Conservation (phyloP, 176 grass and related monocot genomes). For the sorghum (Sorghum bicolor) region DNA sequence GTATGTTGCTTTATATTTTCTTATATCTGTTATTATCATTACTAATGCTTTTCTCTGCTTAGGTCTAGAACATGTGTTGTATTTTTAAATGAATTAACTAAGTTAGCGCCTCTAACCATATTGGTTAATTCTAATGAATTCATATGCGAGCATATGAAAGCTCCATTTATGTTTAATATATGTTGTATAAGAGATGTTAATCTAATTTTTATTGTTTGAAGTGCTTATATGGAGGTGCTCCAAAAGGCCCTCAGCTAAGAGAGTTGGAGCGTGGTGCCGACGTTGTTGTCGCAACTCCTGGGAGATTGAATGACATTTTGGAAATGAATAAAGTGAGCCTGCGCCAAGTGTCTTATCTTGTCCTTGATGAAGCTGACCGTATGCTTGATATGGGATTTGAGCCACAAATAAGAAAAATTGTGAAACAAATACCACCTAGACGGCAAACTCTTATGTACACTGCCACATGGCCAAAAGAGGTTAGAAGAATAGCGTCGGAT, state of each 20-base stretch:
- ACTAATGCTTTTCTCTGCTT: background rate
- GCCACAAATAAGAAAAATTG: constrained; percentile 94
- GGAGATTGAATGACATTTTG: constrained; percentile 88
- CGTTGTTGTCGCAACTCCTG: constrained; percentile 87
- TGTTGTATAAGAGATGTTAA: background rate
- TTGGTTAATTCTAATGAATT: background rate
- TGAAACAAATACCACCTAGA: constrained; percentile 53
- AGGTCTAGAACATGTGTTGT: background rate
- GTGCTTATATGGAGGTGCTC: constrained; percentile 90
- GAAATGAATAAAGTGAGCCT: constrained; percentile 74
- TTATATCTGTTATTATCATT: constrained; percentile 9
- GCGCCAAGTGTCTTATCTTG: constrained; percentile 71
- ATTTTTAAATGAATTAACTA: constrained; percentile 4
- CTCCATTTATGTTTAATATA: background rate
- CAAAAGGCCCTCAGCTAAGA: constrained; percentile 82
- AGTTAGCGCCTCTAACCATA: background rate
- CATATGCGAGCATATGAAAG: background rate
- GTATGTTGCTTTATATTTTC: constrained; percentile 39
- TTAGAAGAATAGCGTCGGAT: constrained; percentile 74
- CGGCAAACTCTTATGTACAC: constrained; percentile 97
- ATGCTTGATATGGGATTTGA: constrained; percentile 99
- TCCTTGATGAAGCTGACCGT: constrained; percentile 89
- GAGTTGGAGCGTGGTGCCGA: constrained; percentile 73
- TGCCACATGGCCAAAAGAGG: constrained; percentile 87
- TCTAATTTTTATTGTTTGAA: constrained; percentile 18